Evolutionary conservation across 495 filamentous ascomycete genomes (phyloP).

Genomic region (Aspergillus panamensis): DNA sequence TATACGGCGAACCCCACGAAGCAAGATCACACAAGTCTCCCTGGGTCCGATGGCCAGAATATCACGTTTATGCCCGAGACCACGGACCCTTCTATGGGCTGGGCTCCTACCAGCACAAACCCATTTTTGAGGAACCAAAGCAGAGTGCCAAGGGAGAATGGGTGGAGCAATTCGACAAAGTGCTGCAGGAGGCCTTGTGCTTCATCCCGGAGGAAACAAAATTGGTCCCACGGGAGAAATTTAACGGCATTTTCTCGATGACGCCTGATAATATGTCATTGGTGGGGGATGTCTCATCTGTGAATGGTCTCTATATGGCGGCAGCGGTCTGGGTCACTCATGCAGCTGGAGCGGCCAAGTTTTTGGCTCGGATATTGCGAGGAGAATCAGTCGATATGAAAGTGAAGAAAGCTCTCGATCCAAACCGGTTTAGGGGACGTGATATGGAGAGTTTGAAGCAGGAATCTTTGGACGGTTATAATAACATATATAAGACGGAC

Average conservation of each 20-base stretch:
- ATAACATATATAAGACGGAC: constrained; percentile 26
- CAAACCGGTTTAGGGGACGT: constrained; percentile 24
- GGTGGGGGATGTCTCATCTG: constrained; percentile 24
- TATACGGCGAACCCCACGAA: constrained; percentile 23
- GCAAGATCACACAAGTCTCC: constrained; percentile 17
- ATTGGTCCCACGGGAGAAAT: constrained; percentile 17
- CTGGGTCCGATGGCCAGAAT: constrained; percentile 32
- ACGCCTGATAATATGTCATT: constrained; percentile 36
- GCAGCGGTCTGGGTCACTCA: constrained; percentile 37
- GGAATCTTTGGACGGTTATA: constrained; percentile 29
- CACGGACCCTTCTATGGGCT: constrained; percentile 31
- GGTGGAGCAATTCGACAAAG: constrained; percentile 22
- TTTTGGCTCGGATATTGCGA: constrained; percentile 22
- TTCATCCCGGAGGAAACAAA: constrained; percentile 24
- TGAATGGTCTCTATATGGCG: constrained; percentile 26
- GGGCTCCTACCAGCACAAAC: constrained; percentile 31
- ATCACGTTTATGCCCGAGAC: constrained; percentile 34
- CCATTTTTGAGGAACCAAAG: constrained; percentile 21
- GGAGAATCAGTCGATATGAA: constrained; percentile 19
- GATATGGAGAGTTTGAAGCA: constrained; percentile 18
- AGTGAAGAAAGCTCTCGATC: constrained; percentile 22
- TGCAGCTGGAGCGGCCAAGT: constrained; percentile 31
- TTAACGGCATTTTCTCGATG: constrained; percentile 37
- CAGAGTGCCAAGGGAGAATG: constrained; percentile 27
- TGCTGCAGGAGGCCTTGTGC: constrained; percentile 7